Evolutionary conservation across 768 basidiomycete genomes (phyloP).

Genomic region (Leccinum fibrillosum): DNA sequence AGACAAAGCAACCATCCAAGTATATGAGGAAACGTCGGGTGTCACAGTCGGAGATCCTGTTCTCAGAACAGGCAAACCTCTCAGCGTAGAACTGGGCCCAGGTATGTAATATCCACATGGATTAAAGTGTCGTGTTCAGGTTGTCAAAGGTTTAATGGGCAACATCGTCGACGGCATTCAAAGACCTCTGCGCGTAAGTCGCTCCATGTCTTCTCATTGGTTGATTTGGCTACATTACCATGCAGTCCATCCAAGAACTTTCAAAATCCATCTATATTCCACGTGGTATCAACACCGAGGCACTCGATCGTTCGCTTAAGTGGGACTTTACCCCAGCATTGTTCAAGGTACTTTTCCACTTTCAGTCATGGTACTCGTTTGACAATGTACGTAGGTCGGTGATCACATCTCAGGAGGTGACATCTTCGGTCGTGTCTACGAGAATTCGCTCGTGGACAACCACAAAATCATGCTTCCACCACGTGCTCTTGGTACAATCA

Average conservation of each 20-base stretch:
- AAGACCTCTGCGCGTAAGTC: constrained; percentile 78
- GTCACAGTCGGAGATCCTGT: constrained; percentile 99
- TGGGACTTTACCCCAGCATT: constrained; percentile 93
- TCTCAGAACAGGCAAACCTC: constrained; percentile 93
- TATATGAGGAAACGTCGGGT: constrained; percentile 99
- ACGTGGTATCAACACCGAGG: constrained; percentile 96
- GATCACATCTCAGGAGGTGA: constrained; percentile 98
- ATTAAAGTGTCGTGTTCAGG: constrained; percentile 1
- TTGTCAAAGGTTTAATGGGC: constrained; percentile 82
- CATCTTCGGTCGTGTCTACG: constrained; percentile 92
- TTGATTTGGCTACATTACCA: constrained; percentile 6
- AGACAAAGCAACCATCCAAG: constrained; percentile 98
- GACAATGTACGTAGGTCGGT: constrained; percentile 57
- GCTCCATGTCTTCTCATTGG: not conserved
- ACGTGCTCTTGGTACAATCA: constrained; percentile 92
- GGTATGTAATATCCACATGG: constrained; percentile 46
- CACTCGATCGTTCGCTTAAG: constrained; percentile 79
- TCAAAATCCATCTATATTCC: constrained; percentile 99
- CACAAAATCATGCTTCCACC: constrained; percentile 98
- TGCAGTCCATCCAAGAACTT: constrained; percentile 85
- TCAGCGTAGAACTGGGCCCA: constrained; percentile 96
- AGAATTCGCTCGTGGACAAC: constrained; percentile 94
- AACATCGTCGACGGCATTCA: constrained; percentile 99
- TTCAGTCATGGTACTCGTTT: constrained; percentile 5
- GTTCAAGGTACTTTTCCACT: constrained; percentile 55